Base-by-base conservation (phyloP, 2,329 filamentous ascomycete species). In the Neofusicoccum ribis region DNA sequence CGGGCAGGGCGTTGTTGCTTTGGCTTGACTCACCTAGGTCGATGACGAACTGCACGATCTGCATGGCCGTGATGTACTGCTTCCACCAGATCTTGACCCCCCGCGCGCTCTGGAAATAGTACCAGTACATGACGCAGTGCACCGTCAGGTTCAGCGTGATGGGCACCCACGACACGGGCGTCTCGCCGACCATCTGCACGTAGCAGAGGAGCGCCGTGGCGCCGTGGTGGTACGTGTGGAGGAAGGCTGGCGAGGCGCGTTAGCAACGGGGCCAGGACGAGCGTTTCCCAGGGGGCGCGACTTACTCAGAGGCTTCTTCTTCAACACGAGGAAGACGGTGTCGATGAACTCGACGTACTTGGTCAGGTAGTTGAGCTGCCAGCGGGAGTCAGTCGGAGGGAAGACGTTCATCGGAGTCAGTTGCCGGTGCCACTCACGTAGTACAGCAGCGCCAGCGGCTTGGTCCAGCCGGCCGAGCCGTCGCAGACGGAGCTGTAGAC, bases 51-150 rank as follows among this genome's bases (percentile, higher is more conserved):
- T 98, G 94, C 74, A 91, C 88, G 80, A 98, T 98, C 82, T 98
- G 94, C 76, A 97, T 90, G 76, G 93, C 91, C 72, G 94, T 98
- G 78, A 98, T 96, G 90, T 94, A 98, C 83, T 97, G 92, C 90
- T 98, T 98, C 94, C 94, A 98, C 93, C 93, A 97, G 82, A 97
- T 95, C 75, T 89, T 90, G 79, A 98, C 88, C 72, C 94, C 94
- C 72, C 94, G 92, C 64, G 94, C 93, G 76, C 92, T 93, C 86
- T 97, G 94, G 89, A 98, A 98, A 88, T 98, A 98, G 89, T 97
- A 97, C 93, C 93, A 97, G 89, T 98, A 98, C 94, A 98, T 98
- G 78, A 97, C 91, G 66, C 97, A 94, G 82, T 98, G 94, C 64
- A 98, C 94, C 69, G 88, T 88, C 75, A 98, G 83, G 86, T 98